phyloP scores from a whole-genome alignment of 352 stramenopile species.

The Elongisporangium prolatum region DNA sequence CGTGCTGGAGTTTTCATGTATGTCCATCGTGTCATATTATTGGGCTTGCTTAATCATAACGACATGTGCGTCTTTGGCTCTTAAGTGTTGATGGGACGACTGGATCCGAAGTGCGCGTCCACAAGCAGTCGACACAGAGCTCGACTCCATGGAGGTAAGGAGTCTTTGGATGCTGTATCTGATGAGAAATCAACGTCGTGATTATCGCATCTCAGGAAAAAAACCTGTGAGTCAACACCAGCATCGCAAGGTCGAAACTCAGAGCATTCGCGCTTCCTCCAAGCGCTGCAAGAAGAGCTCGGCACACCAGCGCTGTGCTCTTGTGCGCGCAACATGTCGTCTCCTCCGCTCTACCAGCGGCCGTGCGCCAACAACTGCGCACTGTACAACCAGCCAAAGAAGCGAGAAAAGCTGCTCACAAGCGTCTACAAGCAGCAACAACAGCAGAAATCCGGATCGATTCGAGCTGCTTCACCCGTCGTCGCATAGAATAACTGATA shows the following conservation, averaged over 20 bases:
- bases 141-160: slow-evolving; percentile 53
- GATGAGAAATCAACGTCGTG: slow-evolving; percentile 4
- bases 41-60: background rate
- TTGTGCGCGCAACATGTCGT: slow-evolving; percentile 21
- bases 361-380: slow-evolving; percentile 68
- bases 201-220: slow-evolving; percentile 11
- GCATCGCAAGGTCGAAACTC: slow-evolving; percentile 4
- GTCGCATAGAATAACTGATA: background rate
- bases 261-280: slow-evolving; percentile 40
- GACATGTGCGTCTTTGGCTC: slow-evolving; percentile 3
- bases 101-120: slow-evolving; percentile 26
- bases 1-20: slow-evolving; percentile 17
- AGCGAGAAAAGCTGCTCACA: slow-evolving; percentile 44
- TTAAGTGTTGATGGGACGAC: slow-evolving; percentile 31
- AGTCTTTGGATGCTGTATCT: background rate
- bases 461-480: background rate
- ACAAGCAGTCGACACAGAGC: slow-evolving; percentile 27
- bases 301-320: slow-evolving; percentile 51
- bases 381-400: slow-evolving; percentile 58
- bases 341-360: slow-evolving; percentile 11
- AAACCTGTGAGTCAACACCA: slow-evolving; percentile 1
- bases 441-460: background rate
- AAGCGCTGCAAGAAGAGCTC: slow-evolving; percentile 40
- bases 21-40: background rate
- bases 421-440: slow-evolving; percentile 69